Conservation (phyloP, 345 rosid genomes). For the Pseudoturritis turrita region DNA sequence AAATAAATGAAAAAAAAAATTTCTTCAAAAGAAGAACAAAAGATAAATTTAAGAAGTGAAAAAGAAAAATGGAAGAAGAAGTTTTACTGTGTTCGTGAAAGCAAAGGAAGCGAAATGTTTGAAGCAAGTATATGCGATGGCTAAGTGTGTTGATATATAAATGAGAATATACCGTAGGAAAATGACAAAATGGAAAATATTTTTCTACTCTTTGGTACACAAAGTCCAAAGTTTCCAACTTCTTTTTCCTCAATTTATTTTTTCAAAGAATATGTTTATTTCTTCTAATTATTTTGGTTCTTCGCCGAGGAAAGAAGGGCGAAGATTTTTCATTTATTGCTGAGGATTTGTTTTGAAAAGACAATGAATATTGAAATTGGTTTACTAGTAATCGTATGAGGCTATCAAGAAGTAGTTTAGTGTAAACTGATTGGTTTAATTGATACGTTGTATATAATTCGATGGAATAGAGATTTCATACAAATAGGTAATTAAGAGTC, state of each 20-base stretch:
- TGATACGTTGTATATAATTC: too few species aligned
- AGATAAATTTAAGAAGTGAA: neutral
- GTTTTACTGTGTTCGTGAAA: neutral
- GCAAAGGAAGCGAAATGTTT: constrained; percentile 12
- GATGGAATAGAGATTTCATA: too few species aligned
- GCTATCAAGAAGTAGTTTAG: neutral
- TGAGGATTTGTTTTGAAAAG: neutral
- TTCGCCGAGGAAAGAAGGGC: neutral
- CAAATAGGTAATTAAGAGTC: neutral
- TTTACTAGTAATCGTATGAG: neutral
- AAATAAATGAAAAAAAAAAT: neutral
- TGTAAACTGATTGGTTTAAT: neutral
- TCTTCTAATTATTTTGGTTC: neutral
- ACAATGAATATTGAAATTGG: neutral
- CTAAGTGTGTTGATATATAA: constrained; percentile 18
- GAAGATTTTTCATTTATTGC: neutral
- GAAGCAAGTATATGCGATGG: constrained; percentile 12
- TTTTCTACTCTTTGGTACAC: constrained; percentile 21
- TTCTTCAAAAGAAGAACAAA: neutral
- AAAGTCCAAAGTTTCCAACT: constrained; percentile 6
- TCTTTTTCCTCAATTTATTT: neutral
- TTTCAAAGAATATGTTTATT: neutral
- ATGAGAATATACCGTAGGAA: neutral
- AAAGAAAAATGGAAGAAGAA: neutral
- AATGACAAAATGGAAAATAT: constrained; percentile 7